Base-by-base conservation (phyloP, 2,329 filamentous ascomycete species). In the Didymella glomerata region DNA sequence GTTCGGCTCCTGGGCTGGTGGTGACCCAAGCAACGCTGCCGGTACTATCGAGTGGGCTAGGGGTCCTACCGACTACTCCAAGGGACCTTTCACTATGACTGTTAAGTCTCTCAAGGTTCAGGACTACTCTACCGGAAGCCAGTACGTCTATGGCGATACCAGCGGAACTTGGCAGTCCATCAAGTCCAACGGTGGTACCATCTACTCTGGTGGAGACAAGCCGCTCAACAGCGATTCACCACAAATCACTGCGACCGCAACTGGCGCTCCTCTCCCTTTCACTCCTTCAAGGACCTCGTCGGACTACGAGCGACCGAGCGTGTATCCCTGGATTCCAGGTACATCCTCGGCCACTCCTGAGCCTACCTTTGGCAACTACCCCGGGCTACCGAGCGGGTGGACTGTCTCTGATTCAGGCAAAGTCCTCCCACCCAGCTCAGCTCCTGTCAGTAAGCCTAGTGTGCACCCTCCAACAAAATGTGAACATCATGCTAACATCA, bases 21-120 rank as follows among this genome's bases (percentile, higher is more conserved):
- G 95, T 68, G 95, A 98, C 77, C 79, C 92, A 0, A 83, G 83
- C 27, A 97, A 98, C 77, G 73, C 88, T 1, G 76, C 84, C 14
- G 95, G 95, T 57, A 98, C 94, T 16, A 92, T 98, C 69, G 83
- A 87, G 65, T 99, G 95, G 95, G 91, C 95, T 56, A 86, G 90
- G 54, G 95, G 95, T 14, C 84, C 86, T 48, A 97, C 92, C 48
- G 88, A 97, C 79, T 99, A 95, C 80, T 84, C 84, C 57, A 73
- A 88, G 63, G 94, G 91, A 0, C 95, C 95, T 1, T 99, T 90
- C 80, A 87, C 84, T 64, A 98, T 98, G 93, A 81, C 86, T 53
- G 88, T 98, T 73, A 86, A 90, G 77, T 90, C 85, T 28, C 79
- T 97, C 67, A 82, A 85, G 54, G 86, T 97, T 41, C 89, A 88